A percentile compares a stretch with the other conserved stretches of the same genome.
Conservation (phyloP, 805 yeast genomes). For the Saturnispora bothae region DNA sequence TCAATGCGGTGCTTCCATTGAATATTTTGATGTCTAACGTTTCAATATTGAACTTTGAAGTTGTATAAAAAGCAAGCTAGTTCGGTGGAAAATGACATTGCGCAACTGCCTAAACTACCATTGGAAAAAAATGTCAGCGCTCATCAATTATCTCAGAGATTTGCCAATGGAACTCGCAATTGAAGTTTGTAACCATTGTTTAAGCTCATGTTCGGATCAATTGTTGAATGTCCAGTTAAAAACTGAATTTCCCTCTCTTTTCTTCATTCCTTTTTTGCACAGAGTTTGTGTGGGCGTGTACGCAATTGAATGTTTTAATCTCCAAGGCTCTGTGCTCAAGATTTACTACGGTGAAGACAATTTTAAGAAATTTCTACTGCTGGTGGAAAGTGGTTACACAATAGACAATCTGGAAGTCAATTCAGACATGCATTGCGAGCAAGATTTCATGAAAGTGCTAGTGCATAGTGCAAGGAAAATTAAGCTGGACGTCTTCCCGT, state of each 20-base stretch:
- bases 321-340: constrained; percentile 1
- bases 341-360: neutral
- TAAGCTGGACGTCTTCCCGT: neutral
- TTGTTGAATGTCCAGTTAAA: neutral
- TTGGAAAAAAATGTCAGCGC: neutral
- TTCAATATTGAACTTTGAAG: no score
- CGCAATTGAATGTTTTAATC: constrained; percentile 1
- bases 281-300: neutral
- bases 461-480: neutral
- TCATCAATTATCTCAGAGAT: neutral
- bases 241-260: neutral
- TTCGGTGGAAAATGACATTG: no score
- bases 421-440: neutral
- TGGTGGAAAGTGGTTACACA: constrained; percentile 1
- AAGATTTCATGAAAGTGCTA: neutral
- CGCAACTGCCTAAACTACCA: no score
- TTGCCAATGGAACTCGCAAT: constrained; percentile 3
- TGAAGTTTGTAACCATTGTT: constrained; percentile 3
- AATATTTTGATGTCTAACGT: no score
- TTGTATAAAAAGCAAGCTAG: no score
- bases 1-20: no score
- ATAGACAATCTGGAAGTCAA: neutral
- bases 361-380: neutral
- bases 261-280: constrained; percentile 3
- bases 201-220: constrained; percentile 6